Conservation (phyloP, 805 yeast genomes). For the Candida hungchunana region DNA sequence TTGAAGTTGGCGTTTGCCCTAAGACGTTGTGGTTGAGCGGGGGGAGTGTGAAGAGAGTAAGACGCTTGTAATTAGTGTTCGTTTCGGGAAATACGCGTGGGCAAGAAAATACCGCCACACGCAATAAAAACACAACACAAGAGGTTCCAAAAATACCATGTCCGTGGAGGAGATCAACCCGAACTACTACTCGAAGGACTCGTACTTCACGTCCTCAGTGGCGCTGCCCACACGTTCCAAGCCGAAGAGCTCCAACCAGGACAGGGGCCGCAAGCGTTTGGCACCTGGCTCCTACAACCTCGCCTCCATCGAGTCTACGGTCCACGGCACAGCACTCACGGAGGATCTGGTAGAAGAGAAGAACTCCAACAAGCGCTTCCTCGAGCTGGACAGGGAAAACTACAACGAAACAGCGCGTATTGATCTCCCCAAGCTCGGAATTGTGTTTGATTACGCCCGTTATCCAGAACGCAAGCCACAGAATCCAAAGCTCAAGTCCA, state of each 20-base stretch:
- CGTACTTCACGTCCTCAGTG: slow-evolving; percentile 26
- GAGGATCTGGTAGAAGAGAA: slow-evolving; percentile 30
- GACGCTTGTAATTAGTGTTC: too few species aligned
- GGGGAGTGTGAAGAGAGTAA: too few species aligned
- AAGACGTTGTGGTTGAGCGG: too few species aligned
- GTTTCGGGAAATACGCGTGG: too few species aligned
- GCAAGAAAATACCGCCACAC: too few species aligned
- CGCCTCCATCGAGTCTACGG: slow-evolving; percentile 21
- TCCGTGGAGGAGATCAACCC: slow-evolving; percentile 24
- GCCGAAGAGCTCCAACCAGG: slow-evolving; percentile 9
- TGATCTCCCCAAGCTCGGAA: slow-evolving; percentile 34
- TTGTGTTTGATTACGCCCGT: slow-evolving; percentile 24
- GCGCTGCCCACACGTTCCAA: slow-evolving; percentile 21
- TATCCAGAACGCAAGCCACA: slow-evolving; percentile 11
- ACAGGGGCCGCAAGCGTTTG: slow-evolving; percentile 22
- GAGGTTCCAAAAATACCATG: too few species aligned
- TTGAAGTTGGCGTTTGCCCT: too few species aligned
- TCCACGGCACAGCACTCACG: slow-evolving; percentile 26
- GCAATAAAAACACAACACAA: too few species aligned
- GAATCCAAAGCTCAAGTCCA: slow-evolving; percentile 17
- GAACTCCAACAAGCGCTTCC: slow-evolving; percentile 35
- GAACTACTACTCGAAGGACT: slow-evolving; percentile 16
- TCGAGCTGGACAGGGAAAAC: slow-evolving; percentile 40
- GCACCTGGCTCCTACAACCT: slow-evolving; percentile 28
- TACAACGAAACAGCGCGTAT: slow-evolving; percentile 35